phyloP scores from a whole-genome alignment of 495 filamentous ascomycete species.

The Podospora comata region DNA sequence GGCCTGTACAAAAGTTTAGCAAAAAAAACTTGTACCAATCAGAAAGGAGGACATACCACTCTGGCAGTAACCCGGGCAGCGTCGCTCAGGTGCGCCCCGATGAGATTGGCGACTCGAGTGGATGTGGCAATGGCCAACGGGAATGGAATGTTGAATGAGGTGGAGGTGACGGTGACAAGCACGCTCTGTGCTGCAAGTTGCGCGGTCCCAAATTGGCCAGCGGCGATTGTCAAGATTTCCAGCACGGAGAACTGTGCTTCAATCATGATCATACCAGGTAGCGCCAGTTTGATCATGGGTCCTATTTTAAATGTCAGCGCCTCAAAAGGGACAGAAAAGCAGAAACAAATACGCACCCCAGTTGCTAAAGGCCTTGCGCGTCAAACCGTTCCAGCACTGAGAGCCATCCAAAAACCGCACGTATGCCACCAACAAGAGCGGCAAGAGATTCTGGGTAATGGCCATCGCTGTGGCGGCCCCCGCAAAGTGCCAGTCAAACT shows the following conservation, averaged over 20 bases:
- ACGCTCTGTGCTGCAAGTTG: conserved; percentile 57
- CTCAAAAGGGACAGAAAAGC: neutral
- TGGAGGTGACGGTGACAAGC: conserved; percentile 44
- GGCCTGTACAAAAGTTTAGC: conserved; percentile 14
- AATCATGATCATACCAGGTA: conserved; percentile 81
- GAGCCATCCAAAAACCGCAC: conserved; percentile 70
- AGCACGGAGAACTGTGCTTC: conserved; percentile 78
- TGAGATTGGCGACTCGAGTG: conserved; percentile 55
- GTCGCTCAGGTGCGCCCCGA: conserved; percentile 59
- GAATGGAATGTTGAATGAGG: conserved; percentile 55
- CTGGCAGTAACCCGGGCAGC: conserved; percentile 61
- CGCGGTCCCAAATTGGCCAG: conserved; percentile 62
- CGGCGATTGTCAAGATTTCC: conserved; percentile 65
- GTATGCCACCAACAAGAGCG: conserved; percentile 70
- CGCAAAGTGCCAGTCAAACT: conserved; percentile 70
- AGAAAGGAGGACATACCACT: conserved; percentile 43
- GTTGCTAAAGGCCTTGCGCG: conserved; percentile 64
- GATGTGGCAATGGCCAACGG: conserved; percentile 53
- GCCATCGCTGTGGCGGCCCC: conserved; percentile 83
- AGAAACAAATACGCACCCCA: conserved; percentile 53
- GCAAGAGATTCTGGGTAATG: conserved; percentile 78
- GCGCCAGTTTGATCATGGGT: conserved; percentile 75
- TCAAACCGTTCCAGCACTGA: conserved; percentile 85
- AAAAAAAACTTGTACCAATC: too few relatives aligned
- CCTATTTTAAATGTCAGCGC: conserved; percentile 8